phyloP scores from a whole-genome alignment of 23 red algal genomes.

The Gracilaria vermiculophylla region DNA sequence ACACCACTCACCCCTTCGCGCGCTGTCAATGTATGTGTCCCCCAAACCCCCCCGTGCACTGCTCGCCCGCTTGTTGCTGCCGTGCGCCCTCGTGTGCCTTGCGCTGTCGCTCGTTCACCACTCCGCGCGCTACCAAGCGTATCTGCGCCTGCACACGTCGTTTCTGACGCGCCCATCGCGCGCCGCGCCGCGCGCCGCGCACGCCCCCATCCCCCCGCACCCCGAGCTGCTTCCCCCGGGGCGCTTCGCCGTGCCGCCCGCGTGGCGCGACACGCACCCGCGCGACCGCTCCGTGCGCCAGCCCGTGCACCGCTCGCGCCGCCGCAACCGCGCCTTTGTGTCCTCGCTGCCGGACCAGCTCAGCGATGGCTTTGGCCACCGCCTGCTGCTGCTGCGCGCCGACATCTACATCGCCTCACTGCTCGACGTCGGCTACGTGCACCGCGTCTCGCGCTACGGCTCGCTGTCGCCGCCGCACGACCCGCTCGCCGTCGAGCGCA shows the following conservation, averaged over 20 bases:
- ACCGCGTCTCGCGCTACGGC: slow-evolving; percentile 16
- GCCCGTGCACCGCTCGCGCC: not conserved
- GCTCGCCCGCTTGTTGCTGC: no score
- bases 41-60: no score
- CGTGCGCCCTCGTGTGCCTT: no score
- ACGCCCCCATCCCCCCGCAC: not conserved
- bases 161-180: no score
- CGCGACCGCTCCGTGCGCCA: not conserved
- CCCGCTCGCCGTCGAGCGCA: not conserved
- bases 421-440: slow-evolving; percentile 14
- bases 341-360: not conserved
- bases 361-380: slow-evolving; percentile 40
- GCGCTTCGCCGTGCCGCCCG: not conserved
- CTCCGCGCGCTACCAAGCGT: no score
- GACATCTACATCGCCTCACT: not conserved
- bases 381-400: slow-evolving; percentile 5
- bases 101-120: no score
- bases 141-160: no score
- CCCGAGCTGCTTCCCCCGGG: not conserved
- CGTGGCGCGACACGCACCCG: not conserved
- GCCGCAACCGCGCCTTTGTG: slow-evolving; percentile 1
- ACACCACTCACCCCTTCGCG: no score
- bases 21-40: no score
- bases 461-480: not conserved
- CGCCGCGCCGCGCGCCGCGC: no score